Evolutionary conservation across 352 stramenopile genomes (phyloP), one percentile per base, ranked within the genome.

Genomic region (Elongisporangium senticosum): DNA sequence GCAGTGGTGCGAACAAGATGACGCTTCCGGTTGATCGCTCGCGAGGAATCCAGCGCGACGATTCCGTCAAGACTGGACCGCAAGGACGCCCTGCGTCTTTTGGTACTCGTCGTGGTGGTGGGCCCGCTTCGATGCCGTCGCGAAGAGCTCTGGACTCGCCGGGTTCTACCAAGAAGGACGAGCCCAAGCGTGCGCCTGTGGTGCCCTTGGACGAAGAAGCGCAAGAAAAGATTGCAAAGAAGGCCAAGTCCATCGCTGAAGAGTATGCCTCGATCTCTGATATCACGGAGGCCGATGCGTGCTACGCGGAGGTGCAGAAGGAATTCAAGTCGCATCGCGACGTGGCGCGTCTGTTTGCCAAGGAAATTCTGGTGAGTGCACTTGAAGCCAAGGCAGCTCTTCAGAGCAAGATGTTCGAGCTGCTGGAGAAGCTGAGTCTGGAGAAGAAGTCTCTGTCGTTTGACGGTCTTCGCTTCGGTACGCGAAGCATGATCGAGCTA

Each of bases 221-320:
- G 3, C 73, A 74, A 47, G 77, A 87, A 26, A 84, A 81, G 40
- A 86, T 93, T 53, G 72, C 61, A 13, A 92, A 92, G 66, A 89
- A 89, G 60, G 70, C 85, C 0, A 92, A 90, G 55, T 89, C 79
- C 1, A 88, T 81, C 28, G 76, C 82, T 4, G 83, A 91, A 28
- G 85, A 94, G 58, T 94, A 86, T 54, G 81, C 89, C 13, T 86
- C 65, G 51, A 90, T 93, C 33, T 62, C 78, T 37, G 85, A 94
- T 50, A 55, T 89, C 23, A 68, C 71, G 4, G 85, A 94, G 65
- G 85, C 83, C 0, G 80, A 89, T 3, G 52, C 74, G 4, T 94
- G 85, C 49, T 60, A 87, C 49, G 61, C 62, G 33, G 80, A 92
- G 60, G 17, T 89, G 26, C 61, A 83, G 54, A 92, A 89, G 63